phyloP scores from a whole-genome alignment of 371 early-diverging fungal species.

The Mortierella sp. region DNA sequence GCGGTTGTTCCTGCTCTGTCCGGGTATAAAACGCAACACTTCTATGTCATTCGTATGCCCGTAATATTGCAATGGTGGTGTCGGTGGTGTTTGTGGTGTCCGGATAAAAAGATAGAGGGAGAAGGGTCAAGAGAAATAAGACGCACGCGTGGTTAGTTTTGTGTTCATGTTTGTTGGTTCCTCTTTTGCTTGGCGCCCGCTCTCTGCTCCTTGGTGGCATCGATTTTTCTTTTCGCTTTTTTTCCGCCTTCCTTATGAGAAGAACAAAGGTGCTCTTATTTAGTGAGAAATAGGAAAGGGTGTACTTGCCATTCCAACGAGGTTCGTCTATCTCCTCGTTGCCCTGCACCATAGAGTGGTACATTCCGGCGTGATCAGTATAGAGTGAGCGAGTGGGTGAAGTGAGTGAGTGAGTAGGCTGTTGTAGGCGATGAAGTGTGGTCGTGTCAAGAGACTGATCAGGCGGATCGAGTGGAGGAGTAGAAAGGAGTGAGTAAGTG shows the following conservation, averaged over 20 bases:
- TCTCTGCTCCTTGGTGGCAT: not conserved
- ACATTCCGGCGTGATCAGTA: constrained; percentile 29
- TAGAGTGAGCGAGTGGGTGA: not conserved
- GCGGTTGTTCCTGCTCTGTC: constrained; percentile 49
- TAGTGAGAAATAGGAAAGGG: not conserved
- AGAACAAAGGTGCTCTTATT: not conserved
- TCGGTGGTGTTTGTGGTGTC: not conserved
- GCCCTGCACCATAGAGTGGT: constrained; percentile 58
- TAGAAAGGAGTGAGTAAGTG: not conserved
- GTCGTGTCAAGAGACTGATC: not conserved
- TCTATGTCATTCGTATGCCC: constrained; percentile 18
- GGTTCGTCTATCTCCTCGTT: constrained; percentile 55
- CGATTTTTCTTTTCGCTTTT: not conserved
- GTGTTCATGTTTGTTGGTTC: not conserved
- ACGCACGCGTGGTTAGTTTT: not conserved
- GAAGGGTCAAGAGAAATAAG: not conserved
- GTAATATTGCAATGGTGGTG: not conserved
- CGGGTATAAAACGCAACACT: constrained; percentile 48
- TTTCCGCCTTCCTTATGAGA: not conserved
- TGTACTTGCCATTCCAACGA: constrained; percentile 50
- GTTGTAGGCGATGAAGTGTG: not conserved
- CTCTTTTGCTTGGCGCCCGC: not conserved
- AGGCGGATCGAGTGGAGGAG: not conserved
- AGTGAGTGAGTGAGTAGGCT: not conserved
- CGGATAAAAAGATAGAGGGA: not conserved